Evolutionary conservation across 2,329 filamentous ascomycete species (phyloP).

Genomic region (Calcarisporium arbuscula): DNA sequence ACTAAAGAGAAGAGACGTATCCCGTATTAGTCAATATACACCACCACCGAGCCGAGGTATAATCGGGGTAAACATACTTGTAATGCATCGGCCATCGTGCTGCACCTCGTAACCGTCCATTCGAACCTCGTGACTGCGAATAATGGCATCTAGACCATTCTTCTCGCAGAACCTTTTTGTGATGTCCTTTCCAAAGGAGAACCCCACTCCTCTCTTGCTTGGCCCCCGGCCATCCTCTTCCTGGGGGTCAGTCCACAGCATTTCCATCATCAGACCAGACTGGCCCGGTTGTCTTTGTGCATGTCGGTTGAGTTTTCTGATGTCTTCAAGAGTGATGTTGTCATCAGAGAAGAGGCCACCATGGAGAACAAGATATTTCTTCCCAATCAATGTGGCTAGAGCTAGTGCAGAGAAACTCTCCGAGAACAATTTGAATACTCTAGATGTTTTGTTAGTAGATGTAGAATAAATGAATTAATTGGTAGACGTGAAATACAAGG

Average conservation of each 20-base stretch:
- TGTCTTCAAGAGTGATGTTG: constrained; percentile 84
- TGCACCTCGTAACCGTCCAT: constrained; percentile 99
- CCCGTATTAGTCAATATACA: constrained; percentile 19
- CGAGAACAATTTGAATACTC: constrained; percentile 93
- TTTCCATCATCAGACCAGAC: constrained; percentile 97
- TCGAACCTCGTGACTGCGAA: constrained; percentile 93
- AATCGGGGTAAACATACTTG: constrained; percentile 47
- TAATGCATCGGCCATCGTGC: constrained; percentile 92
- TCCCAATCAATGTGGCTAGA: constrained; percentile 83
- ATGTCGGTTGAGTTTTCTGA: constrained; percentile 86
- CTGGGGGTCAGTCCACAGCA: constrained; percentile 98
- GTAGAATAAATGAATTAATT: background rate
- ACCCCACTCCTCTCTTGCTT: constrained; percentile 91
- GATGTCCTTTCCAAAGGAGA: constrained; percentile 95
- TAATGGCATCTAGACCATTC: constrained; percentile 90
- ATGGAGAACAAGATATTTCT: constrained; percentile 87
- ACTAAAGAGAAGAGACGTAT: too few relatives aligned
- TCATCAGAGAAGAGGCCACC: constrained; percentile 96
- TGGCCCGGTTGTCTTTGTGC: constrained; percentile 90
- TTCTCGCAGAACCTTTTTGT: constrained; percentile 95
- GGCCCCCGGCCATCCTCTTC: constrained; percentile 77
- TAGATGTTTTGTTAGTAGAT: constrained; percentile 17
- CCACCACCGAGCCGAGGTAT: background rate
- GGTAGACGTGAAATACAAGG: background rate
- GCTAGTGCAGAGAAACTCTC: constrained; percentile 95